phyloP scores from a whole-genome alignment of 176 grass and related monocot genomes.

The Lolium multiflorum region DNA sequence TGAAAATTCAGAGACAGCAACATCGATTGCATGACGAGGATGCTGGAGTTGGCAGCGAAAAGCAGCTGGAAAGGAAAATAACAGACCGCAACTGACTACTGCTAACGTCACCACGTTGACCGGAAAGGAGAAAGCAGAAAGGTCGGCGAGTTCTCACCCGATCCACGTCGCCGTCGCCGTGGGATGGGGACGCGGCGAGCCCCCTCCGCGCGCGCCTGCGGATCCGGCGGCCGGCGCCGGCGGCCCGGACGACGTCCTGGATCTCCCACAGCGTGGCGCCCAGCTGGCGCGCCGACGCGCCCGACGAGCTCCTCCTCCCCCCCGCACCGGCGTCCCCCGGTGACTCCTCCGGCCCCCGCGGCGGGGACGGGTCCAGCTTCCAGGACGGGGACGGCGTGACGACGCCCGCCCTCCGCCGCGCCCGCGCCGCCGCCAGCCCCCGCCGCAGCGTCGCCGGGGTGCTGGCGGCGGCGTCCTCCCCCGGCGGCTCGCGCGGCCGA shows the following conservation, averaged over 20 bases:
- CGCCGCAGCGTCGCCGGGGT: slow-evolving; percentile 21
- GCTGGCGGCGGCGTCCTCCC: slow-evolving; percentile 16
- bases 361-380: slow-evolving; percentile 67
- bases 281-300: slow-evolving; percentile 79
- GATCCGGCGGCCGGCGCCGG: slow-evolving; percentile 50
- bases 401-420: slow-evolving; percentile 46
- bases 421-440: slow-evolving; percentile 42
- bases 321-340: background rate
- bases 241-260: slow-evolving; percentile 54
- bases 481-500: slow-evolving; percentile 12
- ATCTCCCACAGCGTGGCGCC: slow-evolving; percentile 98
- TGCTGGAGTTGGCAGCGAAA: background rate
- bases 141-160: slow-evolving; percentile 49
- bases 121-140: background rate
- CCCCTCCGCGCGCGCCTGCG: slow-evolving; percentile 49
- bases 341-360: slow-evolving; percentile 16
- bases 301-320: slow-evolving; percentile 59
- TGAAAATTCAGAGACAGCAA: background rate
- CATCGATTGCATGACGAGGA: background rate
- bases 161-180: slow-evolving; percentile 46
- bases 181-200: background rate
- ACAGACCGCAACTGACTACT: background rate
- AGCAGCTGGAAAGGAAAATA: background rate
- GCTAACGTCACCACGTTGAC: slow-evolving; percentile 26
- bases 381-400: slow-evolving; percentile 74